Percentiles rank a stretch among this genome's conserved stretches.
phyloP scores from a whole-genome alignment of 148 eudicot species.

The Drosera capensis region DNA sequence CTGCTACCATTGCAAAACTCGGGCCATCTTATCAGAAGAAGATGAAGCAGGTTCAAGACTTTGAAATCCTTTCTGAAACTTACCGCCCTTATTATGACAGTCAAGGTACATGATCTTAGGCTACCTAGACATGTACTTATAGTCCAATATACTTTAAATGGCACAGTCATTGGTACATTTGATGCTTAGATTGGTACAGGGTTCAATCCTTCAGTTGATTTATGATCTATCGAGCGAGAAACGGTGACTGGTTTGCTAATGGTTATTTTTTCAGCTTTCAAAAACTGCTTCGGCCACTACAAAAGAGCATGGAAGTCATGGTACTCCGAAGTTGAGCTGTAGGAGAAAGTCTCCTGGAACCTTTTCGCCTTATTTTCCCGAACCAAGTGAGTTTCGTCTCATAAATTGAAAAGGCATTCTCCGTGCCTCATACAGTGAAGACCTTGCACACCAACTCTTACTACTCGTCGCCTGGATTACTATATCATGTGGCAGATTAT shows the following conservation, averaged over 20 bases:
- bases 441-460: no score
- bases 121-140: not conserved
- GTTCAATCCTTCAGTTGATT: no score
- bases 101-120: slow-evolving; percentile 45
- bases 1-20: slow-evolving; percentile 23
- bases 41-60: slow-evolving; percentile 26
- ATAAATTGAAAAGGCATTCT: no score
- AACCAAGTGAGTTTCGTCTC: no score
- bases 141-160: no score
- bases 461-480: no score
- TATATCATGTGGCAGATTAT: no score
- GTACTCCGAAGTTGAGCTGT: slow-evolving; percentile 72
- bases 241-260: slow-evolving; percentile 2
- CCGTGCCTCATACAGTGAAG: no score
- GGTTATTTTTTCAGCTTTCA: slow-evolving; percentile 54
- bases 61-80: slow-evolving; percentile 20
- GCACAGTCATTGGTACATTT: no score
- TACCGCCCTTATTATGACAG: slow-evolving; percentile 25
- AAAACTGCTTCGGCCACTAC: slow-evolving; percentile 67
- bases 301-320: slow-evolving; percentile 81
- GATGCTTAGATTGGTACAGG: no score
- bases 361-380: slow-evolving; percentile 1
- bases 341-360: slow-evolving; percentile 38
- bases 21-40: slow-evolving; percentile 18
- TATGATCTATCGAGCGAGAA: no score